A percentile compares a stretch with the other conserved stretches of the same genome.
Evolutionary conservation across 1,284 basidiomycete genomes (phyloP).

Genomic region (Heterobasidion parviporum): DNA sequence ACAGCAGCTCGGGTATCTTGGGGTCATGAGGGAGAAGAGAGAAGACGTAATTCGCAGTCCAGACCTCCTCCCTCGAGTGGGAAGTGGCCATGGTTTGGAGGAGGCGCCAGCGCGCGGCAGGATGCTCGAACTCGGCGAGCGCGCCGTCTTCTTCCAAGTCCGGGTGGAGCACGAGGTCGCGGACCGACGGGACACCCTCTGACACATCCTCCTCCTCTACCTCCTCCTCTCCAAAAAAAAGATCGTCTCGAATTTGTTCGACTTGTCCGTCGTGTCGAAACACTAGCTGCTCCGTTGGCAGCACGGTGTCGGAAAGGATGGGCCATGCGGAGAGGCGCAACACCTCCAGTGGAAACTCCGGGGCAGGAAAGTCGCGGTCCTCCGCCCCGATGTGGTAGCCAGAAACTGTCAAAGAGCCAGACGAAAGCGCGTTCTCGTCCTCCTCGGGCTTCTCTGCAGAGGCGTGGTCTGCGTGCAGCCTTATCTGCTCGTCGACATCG

Average conservation of each 20-base stretch:
- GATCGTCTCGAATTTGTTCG: too few species aligned
- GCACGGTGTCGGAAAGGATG: not conserved
- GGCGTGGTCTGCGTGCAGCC: too few species aligned
- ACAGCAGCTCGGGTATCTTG: not conserved
- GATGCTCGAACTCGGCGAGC: not conserved
- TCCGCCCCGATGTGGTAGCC: not conserved
- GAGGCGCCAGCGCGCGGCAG: slow-evolving; percentile 13
- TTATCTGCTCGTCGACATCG: too few species aligned
- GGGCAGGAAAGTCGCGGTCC: not conserved
- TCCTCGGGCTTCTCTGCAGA: not conserved
- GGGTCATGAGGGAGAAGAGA: slow-evolving; percentile 21
- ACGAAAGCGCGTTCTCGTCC: not conserved
- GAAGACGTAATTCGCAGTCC: slow-evolving; percentile 50
- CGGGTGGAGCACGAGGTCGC: not conserved
- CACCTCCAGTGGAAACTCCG: not conserved
- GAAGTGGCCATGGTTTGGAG: slow-evolving; percentile 29
- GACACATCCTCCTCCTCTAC: not conserved
- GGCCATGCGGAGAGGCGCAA: too few species aligned
- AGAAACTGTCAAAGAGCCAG: not conserved
- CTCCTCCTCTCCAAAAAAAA: not conserved
- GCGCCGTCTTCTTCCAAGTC: not conserved
- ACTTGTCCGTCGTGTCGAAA: too few species aligned
- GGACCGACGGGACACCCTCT: not conserved
- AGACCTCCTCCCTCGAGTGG: slow-evolving; percentile 38
- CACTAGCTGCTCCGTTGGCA: too few species aligned